phyloP scores from a whole-genome alignment of 2,329 filamentous ascomycete species.

The Stagonosporopsis rhizophila region DNA sequence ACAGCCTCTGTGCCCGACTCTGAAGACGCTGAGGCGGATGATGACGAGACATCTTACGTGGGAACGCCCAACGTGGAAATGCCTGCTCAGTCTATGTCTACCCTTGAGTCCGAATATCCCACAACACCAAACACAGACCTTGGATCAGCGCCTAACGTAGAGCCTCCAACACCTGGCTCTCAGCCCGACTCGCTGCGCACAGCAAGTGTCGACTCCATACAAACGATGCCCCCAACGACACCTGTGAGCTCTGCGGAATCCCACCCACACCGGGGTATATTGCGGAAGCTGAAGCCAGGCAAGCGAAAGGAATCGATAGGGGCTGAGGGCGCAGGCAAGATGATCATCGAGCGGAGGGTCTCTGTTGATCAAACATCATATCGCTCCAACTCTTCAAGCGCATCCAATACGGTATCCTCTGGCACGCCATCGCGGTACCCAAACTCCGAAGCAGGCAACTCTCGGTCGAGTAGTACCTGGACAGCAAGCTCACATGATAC shows the following conservation, averaged over 20 bases:
- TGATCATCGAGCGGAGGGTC: slow-evolving; percentile 43
- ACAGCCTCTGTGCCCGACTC: slow-evolving; percentile 25
- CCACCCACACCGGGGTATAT: slow-evolving; percentile 29
- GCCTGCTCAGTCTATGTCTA: slow-evolving; percentile 24
- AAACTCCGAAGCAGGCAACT: slow-evolving; percentile 20
- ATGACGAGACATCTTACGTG: slow-evolving; percentile 8
- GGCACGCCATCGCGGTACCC: slow-evolving; percentile 24
- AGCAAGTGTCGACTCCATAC: slow-evolving; percentile 21
- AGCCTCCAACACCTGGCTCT: slow-evolving; percentile 4
- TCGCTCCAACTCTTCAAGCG: slow-evolving; percentile 35
- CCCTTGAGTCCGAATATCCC: slow-evolving; percentile 12
- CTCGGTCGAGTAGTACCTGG: slow-evolving; percentile 46
- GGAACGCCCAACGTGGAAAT: slow-evolving; percentile 18
- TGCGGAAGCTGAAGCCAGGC: slow-evolving; percentile 29
- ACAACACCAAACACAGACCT: slow-evolving; percentile 13
- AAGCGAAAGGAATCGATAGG: slow-evolving; percentile 11
- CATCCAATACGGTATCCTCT: slow-evolving; percentile 30
- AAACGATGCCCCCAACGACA: slow-evolving; percentile 20
- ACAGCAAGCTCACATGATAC: slow-evolving; percentile 51
- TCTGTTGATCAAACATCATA: slow-evolving; percentile 46
- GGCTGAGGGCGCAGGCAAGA: slow-evolving; percentile 21
- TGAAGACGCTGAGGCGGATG: background rate
- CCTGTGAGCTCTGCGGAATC: slow-evolving; percentile 22
- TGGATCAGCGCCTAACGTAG: slow-evolving; percentile 1
- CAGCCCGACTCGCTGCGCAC: slow-evolving; percentile 13